Conservation (phyloP, 2,329 filamentous ascomycete genomes). For the Fusarium palustre region DNA sequence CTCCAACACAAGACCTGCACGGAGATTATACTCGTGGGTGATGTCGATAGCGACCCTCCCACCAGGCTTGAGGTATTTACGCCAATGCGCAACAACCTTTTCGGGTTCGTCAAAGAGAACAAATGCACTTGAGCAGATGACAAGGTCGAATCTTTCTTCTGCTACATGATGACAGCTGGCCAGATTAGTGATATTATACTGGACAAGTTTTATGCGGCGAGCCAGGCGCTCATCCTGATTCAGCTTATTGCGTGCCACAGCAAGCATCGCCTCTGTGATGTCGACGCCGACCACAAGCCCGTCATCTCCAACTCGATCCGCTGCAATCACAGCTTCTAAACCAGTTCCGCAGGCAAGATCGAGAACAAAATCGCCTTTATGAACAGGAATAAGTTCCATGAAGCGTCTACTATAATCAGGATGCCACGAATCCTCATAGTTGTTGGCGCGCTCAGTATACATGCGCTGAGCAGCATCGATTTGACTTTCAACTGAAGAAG, state of each 20-base stretch:
- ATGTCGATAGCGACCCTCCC: slow-evolving; percentile 51
- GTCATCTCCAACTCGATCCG: slow-evolving; percentile 41
- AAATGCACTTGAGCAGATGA: slow-evolving; percentile 53
- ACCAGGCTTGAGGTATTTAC: slow-evolving; percentile 44
- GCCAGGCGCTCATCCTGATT: slow-evolving; percentile 26
- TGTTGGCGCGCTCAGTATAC: slow-evolving; percentile 48
- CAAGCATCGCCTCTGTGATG: slow-evolving; percentile 50
- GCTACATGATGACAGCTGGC: slow-evolving; percentile 30
- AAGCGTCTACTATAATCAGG: slow-evolving; percentile 49
- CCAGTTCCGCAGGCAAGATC: slow-evolving; percentile 53
- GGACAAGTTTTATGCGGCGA: slow-evolving; percentile 42
- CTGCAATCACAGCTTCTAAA: slow-evolving; percentile 49
- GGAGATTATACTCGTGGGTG: slow-evolving; percentile 49
- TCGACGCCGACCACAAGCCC: slow-evolving; percentile 51
- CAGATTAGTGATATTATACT: slow-evolving; percentile 48
- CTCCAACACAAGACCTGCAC: slow-evolving; percentile 45
- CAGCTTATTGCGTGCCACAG: slow-evolving; percentile 43
- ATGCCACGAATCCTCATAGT: slow-evolving; percentile 53
- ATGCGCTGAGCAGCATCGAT: slow-evolving; percentile 44
- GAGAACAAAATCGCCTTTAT: slow-evolving; percentile 47
- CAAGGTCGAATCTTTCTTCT: slow-evolving; percentile 46
- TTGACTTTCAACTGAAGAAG: slow-evolving; percentile 18
- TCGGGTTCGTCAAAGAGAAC: slow-evolving; percentile 49
- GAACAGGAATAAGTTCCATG: slow-evolving; percentile 43
- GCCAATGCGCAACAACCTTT: slow-evolving; percentile 47